Base-by-base conservation (phyloP, 73 alveolate species). In the Paraurostyla sp. region DNA sequence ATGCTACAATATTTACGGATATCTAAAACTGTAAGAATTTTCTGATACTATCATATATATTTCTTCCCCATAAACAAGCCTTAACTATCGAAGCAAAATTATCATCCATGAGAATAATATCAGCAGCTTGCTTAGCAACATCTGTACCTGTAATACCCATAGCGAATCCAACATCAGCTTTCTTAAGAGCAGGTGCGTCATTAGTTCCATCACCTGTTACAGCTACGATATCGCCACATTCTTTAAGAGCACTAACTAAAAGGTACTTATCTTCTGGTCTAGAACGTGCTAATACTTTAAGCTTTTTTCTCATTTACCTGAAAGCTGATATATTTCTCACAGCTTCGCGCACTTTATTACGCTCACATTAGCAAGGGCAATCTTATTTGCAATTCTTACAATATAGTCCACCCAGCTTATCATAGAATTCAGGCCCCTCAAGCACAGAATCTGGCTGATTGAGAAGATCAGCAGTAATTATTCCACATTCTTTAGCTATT, bases 161-260 rank as follows among this genome's bases (percentile, higher is more conserved):
- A n/a, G n/a, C n/a, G n/a, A n/a, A n/a, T n/a, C n/a, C n/a, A n/a
- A n/a, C n/a, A n/a, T n/a, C n/a, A n/a, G n/a, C n/a, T n/a, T n/a
- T n/a, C n/a, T n/a, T n/a, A n/a, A n/a, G n/a, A n/a, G n/a, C n/a
- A n/a, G n/a, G 97, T 18, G 97, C 97, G 60, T 92, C 97, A 94
- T 94, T 96, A 15, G 98, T 95, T n/a, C 98, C 98, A 87, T 94
- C 98, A 0, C 99, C 99, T 22, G 99, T 97, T 3, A 97, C 99
- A 20, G 98, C 99, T 41, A 96, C 98, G 1, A 96, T 97, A 84
- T 93, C 80, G 35, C 98, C 97, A 59, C 93, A 85, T 46, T 92
- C 87, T 85, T 88, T 96, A 46, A 97, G 82, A 33, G 99, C 99
- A 38, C 94, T 87, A 15, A 94, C 98, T 59, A 97, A 88, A 41